Conservation (phyloP, 2,329 filamentous ascomycete species). For the Tolypocladium pustulatum region DNA sequence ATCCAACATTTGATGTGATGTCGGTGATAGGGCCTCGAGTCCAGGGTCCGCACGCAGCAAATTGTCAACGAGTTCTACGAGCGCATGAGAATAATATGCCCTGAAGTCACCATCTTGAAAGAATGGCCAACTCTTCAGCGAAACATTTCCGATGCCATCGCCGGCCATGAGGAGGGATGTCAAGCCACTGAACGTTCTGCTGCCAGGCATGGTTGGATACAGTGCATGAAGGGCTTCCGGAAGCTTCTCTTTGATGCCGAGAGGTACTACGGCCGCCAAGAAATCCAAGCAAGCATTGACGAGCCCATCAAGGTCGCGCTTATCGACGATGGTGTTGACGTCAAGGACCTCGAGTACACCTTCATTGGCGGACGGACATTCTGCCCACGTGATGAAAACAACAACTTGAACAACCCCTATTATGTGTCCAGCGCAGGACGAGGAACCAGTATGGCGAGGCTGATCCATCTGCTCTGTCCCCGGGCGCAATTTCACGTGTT, state of each 20-base stretch:
- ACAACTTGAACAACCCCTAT: not conserved
- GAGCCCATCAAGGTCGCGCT: not conserved
- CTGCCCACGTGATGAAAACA: not conserved
- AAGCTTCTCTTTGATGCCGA: not conserved
- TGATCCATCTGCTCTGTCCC: not conserved
- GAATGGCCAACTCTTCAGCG: not conserved
- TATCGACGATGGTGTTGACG: not conserved
- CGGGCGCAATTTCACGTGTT: not conserved
- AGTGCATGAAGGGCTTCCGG: not conserved
- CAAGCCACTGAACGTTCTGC: not conserved
- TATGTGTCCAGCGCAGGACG: not conserved
- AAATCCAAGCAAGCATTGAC: not conserved
- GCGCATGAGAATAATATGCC: not conserved
- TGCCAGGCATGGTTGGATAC: not conserved
- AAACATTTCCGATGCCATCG: not conserved
- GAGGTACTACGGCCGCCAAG: not conserved
- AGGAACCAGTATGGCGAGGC: not conserved
- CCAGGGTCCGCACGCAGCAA: not conserved
- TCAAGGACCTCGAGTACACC: not conserved
- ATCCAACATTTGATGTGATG: not conserved
- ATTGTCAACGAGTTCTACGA: not conserved
- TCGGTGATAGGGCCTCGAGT: not conserved
- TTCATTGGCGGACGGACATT: not conserved
- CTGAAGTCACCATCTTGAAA: not conserved
- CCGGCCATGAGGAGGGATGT: not conserved